Evolutionary conservation across 2,329 filamentous ascomycete species (phyloP), one percentile per base, ranked within the genome.

Genomic region (Lecanicillium sp.): DNA sequence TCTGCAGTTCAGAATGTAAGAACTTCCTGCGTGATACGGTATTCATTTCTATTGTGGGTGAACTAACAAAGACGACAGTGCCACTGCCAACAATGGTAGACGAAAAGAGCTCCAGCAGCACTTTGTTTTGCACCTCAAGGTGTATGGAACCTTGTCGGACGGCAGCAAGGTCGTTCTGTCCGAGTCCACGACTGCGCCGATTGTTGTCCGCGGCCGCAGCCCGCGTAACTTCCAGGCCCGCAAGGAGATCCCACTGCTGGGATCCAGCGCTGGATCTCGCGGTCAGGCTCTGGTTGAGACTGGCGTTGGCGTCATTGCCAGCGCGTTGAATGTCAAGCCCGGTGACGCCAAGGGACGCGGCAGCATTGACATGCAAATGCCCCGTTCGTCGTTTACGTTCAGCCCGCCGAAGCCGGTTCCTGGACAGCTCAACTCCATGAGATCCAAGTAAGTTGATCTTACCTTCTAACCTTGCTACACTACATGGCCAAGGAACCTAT

Each of bases 51-150:
- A n/a, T n/a, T n/a, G n/a, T n/a, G n/a, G n/a, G n/a, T n/a, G n/a
- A n/a, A n/a, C 49, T 54, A 49, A 55, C 36, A 34, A 27, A 25
- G 22, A 25, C 22, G 17, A 29, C 41, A 79, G 90, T 58, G 90
- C 90, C 14, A 97, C 90, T 8, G 90, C 90, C 41, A 97, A 97
- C 64, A 97, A 97, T 57, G 90, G 90, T 10, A 79, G 90, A 44
- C 75, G 90, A 46, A 94, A 95, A 65, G 90, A 97, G 59, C 74
- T 97, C 33, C 90, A 97, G 57, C 90, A 97, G 57, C 90, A 97
- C 64, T 97, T 97, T 60, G 81, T 94, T 10, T 73, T 97, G 42
- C 83, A 88, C 46, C 68, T 97, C 37, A 94, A 90, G 60, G 81
- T 95, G 9, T 70, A 89, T 46, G 89, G 83, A 13, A 92, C 87